Evolutionary conservation across 192 early-diverging fungal species (phyloP).

Genomic region (Coemansia aciculifera): DNA sequence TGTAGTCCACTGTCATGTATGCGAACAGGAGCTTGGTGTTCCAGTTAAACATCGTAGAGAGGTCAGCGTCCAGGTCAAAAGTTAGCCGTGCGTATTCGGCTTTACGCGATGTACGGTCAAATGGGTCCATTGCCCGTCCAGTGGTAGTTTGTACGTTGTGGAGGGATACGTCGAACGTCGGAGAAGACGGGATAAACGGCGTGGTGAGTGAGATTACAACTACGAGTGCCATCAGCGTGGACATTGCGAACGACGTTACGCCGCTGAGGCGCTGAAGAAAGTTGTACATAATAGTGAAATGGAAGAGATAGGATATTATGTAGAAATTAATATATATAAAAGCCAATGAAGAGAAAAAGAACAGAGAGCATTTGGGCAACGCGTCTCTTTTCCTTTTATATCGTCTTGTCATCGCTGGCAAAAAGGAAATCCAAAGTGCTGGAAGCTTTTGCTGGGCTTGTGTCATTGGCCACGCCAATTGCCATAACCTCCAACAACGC

Average conservation of each 20-base stretch:
- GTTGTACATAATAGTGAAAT: constrained; percentile 47
- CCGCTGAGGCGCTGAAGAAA: constrained; percentile 52
- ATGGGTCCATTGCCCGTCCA: constrained; percentile 43
- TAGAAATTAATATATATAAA: constrained; percentile 5
- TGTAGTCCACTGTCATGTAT: constrained; percentile 47
- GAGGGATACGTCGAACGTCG: constrained; percentile 29
- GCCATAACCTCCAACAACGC: background rate
- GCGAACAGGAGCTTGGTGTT: constrained; percentile 54
- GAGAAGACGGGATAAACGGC: constrained; percentile 38
- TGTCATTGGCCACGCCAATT: background rate
- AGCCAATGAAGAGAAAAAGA: background rate
- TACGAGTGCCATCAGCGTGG: constrained; percentile 45
- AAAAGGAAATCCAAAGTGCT: background rate
- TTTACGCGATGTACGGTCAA: constrained; percentile 34
- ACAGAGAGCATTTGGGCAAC: background rate
- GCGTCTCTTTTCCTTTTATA: background rate
- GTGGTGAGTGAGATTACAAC: constrained; percentile 43
- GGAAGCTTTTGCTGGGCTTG: constrained; percentile 4
- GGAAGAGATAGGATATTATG: background rate
- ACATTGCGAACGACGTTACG: constrained; percentile 53
- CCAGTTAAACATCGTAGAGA: constrained; percentile 55
- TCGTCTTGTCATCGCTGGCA: background rate
- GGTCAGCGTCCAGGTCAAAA: constrained; percentile 53
- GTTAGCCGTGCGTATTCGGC: constrained; percentile 51
- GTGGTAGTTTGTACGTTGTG: constrained; percentile 46